phyloP scores from a whole-genome alignment of 2,329 filamentous ascomycete species.

The Talaromyces funiculosus region DNA sequence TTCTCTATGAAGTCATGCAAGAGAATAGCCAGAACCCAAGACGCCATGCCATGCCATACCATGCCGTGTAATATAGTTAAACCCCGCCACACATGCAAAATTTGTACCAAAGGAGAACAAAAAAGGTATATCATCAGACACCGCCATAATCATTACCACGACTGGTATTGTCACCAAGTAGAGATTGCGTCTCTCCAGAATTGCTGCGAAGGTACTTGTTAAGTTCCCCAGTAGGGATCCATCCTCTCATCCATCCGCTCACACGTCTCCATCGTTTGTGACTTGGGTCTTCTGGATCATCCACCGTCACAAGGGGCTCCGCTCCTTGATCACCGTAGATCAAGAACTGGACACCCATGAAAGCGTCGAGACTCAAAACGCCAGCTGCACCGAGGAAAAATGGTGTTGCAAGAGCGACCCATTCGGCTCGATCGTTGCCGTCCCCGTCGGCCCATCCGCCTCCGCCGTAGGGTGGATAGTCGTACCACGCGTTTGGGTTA shows the following conservation, averaged over 20 bases:
- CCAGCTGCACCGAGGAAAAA: slow-evolving; percentile 64
- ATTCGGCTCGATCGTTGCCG: slow-evolving; percentile 51
- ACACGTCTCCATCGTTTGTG: slow-evolving; percentile 51
- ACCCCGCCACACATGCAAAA: background rate
- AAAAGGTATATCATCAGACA: background rate
- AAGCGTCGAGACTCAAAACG: slow-evolving; percentile 57
- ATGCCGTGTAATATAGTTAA: no score
- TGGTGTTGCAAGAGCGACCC: slow-evolving; percentile 54
- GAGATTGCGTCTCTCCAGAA: slow-evolving; percentile 6
- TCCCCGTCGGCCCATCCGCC: slow-evolving; percentile 55
- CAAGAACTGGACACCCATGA: slow-evolving; percentile 58
- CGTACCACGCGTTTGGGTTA: slow-evolving; percentile 59
- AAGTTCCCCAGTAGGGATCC: slow-evolving; percentile 50
- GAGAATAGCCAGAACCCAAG: background rate
- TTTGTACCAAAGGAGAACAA: background rate
- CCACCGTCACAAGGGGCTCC: slow-evolving; percentile 43
- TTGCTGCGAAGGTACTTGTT: slow-evolving; percentile 30
- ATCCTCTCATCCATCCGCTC: slow-evolving; percentile 61
- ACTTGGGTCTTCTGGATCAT: slow-evolving; percentile 36
- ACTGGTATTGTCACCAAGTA: background rate
- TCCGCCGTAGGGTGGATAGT: slow-evolving; percentile 51
- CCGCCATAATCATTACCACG: background rate
- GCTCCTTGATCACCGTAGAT: slow-evolving; percentile 49
- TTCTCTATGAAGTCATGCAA: background rate
- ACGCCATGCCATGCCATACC: slow-evolving; percentile 1